Evolutionary conservation across 805 yeast genomes (phyloP), one percentile per base, ranked within the genome.

Genomic region (Hanseniaspora osmophila): DNA sequence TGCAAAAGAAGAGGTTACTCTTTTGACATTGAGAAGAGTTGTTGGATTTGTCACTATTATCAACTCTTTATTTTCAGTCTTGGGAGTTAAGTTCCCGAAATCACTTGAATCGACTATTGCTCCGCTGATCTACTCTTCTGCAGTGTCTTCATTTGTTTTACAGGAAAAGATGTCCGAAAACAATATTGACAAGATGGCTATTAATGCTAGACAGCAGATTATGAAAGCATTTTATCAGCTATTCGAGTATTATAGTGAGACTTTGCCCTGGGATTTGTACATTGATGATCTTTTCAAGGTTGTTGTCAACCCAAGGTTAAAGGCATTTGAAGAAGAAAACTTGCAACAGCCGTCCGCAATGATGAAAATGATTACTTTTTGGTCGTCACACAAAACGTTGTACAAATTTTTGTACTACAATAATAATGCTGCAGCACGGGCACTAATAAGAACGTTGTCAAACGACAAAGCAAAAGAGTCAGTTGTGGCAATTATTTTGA

Each of bases 331-430:
- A 2, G 71, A 65, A 37, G 95, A 83, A 54, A 92, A 90, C 58
- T 66, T 81, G 30, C 94, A 86, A 56, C 86, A 82, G 54, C 80
- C 90, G 0, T 86, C 96, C 0, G 73, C 94, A 0, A 58, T 90
- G 40, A 64, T 88, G 74, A 74, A 69, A 46, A 57, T 86, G 10
- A 72, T 90, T 54, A 61, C 75, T 6, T 64, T 72, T 9, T 74
- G 94, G 78, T 65, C 82, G 42, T 57, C 67, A 4, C 58, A 63
- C 30, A 64, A 66, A 5, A 64, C 65, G 18, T 67, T 80, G 35
- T 63, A 70, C 41, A 66, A 67, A 12, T 74, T 80, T 48, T 61
- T 85, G 40, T 70, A 69, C 46, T 61, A 69, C 45, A 82, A 83
- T 50, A 71, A 80, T 41, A 68, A 62, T 43, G 66, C 73, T 1